Percentiles rank a stretch among this genome's conserved stretches.
These are phyloP conservation scores for Schizopora paradoxa DNA, from an alignment of 1,284 basidiomycete genomes.

Conservation along the genomic window DNA sequence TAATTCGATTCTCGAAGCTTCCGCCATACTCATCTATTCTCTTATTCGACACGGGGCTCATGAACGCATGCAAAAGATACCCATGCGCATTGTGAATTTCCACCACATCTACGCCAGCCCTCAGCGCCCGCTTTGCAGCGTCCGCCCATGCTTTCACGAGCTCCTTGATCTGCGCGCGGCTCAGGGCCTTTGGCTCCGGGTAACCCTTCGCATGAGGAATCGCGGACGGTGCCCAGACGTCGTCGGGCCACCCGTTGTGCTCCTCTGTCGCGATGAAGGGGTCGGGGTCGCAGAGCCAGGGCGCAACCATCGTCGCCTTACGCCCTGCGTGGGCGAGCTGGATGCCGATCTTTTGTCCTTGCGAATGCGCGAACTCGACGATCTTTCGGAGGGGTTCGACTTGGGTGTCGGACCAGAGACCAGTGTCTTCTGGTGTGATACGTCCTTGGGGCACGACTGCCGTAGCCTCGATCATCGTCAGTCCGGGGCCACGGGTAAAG, in stretches of 20 bases:
- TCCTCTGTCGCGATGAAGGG: constrained; percentile 37
- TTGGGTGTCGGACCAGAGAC: constrained; percentile 77
- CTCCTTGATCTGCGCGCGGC: constrained; percentile 46
- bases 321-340: constrained; percentile 81
- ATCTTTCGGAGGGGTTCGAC: constrained; percentile 62
- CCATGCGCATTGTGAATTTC: constrained; percentile 70
- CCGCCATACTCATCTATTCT: constrained; percentile 74
- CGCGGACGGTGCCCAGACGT: constrained; percentile 51
- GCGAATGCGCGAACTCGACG: constrained; percentile 71
- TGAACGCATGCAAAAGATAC: constrained; percentile 49
- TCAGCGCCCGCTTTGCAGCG: constrained; percentile 48
- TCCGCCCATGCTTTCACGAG: constrained; percentile 57
- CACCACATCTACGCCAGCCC: constrained; percentile 62
- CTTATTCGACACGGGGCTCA: constrained; percentile 61
- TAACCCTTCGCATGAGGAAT: constrained; percentile 47
- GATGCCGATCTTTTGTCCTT: constrained; percentile 67
- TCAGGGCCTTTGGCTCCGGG: constrained; percentile 52
- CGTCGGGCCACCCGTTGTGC: constrained; percentile 67
- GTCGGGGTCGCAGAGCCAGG: constrained; percentile 52
- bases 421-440: constrained; percentile 45
- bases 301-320: constrained; percentile 56
- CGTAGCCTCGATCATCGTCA: constrained; percentile 55
- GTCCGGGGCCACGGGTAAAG: constrained; percentile 41
- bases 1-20: constrained; percentile 62
- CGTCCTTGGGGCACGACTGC: constrained; percentile 58